Evolutionary conservation across 2,329 filamentous ascomycete species (phyloP), one percentile per base, ranked within the genome.

Genomic region (Fusarium torulosum): DNA sequence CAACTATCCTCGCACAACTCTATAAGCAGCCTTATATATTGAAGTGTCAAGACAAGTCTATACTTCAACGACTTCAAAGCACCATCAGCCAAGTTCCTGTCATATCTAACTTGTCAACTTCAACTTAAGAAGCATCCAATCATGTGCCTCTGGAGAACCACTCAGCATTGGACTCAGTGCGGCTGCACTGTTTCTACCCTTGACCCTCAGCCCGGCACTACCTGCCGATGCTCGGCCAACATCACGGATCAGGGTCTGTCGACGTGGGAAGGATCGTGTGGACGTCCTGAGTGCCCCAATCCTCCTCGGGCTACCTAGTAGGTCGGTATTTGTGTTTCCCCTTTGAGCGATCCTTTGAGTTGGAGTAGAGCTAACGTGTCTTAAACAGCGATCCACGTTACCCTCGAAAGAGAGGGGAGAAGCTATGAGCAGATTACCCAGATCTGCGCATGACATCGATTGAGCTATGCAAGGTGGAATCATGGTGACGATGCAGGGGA

Each of bases 81-180:
- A 37, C 17, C 17, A 5, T 23, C 45, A 40, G 2, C 14, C 38
- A 38, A 14, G 33, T 14, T 41, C 43, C 31, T 42, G 15, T 38
- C 43, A 31, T n/a, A 37, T 20, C 20, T 35, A 20, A 3, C 27
- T 13, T 52, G 17, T 40, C 38, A 41, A 44, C 23, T 29, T 25
- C 20, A 29, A 47, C 38, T 27, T 7, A 19, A 33, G 17, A 58
- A 53, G 14, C 7, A 40, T 38, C 23, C 41, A 68, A 77, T 17
- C 58, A 79, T 79, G 78, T 79, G 78, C 65, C 52, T 72, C 66
- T 79, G 77, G 76, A 67, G 70, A 29, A 73, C 72, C 20, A 75
- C 73, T 40, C 69, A 79, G 59, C 47, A 54, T 63, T 79, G 74
- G 75, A 72, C 73, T 41, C 44, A 49, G 46, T 79, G 77, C 60